Evolutionary conservation across 2,329 filamentous ascomycete species (phyloP), one percentile per base, ranked within the genome.

Genomic region (Ophiostoma novo-ulmi): DNA sequence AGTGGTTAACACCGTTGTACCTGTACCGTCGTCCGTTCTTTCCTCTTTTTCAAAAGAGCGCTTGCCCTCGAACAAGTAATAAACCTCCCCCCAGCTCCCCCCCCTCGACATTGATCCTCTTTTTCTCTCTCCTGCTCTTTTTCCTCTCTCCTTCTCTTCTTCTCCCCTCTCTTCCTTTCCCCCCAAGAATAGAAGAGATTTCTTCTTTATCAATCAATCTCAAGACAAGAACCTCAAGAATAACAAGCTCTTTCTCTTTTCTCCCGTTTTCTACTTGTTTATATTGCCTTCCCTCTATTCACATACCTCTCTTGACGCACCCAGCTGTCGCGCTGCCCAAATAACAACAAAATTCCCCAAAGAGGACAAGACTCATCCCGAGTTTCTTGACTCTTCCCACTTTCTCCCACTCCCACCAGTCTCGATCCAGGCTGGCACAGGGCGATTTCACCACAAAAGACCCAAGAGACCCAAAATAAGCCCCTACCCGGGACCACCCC

Each of bases 361-460:
- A 68, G 68, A 77, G 77, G 75, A 71, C 70, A 72, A 73, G 72
- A 70, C 70, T 65, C 65, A 65, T 41, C 65, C 65, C 65, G 39
- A 67, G 65, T 67, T 65, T 65, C 63, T 20, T 39, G 35, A 65
- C 36, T 67, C 65, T 48, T 67, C 65, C 65, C 65, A 48, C 65
- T 67, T 67, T 67, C 65, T 31, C 31, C 35, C 63, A 67, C 69
- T 72, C 77, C 79, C 79, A 80, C 81, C 82, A 82, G 80, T 80
- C 81, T 83, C 80, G 77, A 82, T 82, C 78, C 78, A 83, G 81
- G 78, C 71, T 73, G 73, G 70, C 65, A 70, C 73, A 69, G 69
- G 31, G 44, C 68, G 81, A 83, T 82, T 84, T 84, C 84, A 83
- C 83, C 82, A 82, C 65, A 67, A 67, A 39, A 67, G n/a, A 58